A percentile compares a stretch with the other conserved stretches of the same genome.
phyloP scores from a whole-genome alignment of 179 eudicot species.

The Heliamphora pulchella region DNA sequence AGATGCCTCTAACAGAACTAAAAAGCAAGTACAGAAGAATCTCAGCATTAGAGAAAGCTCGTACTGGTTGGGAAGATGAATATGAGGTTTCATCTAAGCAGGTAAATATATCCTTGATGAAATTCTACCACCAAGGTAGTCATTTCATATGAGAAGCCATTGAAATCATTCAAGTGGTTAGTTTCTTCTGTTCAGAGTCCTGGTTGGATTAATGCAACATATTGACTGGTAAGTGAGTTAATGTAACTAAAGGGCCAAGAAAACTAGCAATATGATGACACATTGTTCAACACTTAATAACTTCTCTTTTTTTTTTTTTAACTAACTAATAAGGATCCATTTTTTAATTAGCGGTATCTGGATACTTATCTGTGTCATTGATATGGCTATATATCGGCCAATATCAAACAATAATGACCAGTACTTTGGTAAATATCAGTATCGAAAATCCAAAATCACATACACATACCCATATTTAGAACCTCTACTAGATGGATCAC shows the following conservation, averaged over 20 bases:
- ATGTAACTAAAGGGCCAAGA: no score
- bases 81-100: slow-evolving; percentile 81
- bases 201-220: background rate
- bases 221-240: background rate
- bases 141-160: background rate
- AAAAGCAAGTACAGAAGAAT: slow-evolving; percentile 78
- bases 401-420: no score
- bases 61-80: slow-evolving; percentile 91
- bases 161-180: background rate
- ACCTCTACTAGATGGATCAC: background rate
- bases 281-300: background rate
- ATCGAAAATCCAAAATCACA: no score
- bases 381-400: no score
- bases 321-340: background rate
- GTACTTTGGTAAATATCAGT: no score
- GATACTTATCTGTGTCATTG: no score
- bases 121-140: background rate
- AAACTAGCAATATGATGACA: background rate
- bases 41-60: slow-evolving; percentile 72
- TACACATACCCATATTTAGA: no score
- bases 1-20: slow-evolving; percentile 79
- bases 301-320: no score
- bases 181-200: no score
- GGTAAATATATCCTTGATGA: slow-evolving; percentile 35
- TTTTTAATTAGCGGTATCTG: no score